Conservation (phyloP, 345 rosid species). For the Salix suchowensis region DNA sequence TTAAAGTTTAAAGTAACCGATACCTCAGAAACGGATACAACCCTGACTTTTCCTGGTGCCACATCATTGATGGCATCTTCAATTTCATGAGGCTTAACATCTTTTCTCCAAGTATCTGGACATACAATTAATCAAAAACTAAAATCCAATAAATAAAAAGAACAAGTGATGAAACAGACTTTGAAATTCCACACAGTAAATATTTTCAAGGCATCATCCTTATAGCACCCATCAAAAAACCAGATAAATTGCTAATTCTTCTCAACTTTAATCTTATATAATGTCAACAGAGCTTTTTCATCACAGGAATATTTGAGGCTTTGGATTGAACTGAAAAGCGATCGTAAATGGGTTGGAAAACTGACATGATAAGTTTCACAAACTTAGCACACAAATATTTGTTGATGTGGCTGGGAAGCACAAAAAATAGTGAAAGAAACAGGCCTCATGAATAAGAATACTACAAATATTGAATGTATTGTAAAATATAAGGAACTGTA, state of each 20-base stretch:
- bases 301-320: not conserved
- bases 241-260: not conserved
- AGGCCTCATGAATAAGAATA: not conserved
- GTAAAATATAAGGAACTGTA: not conserved
- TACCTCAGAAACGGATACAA: slow-evolving; percentile 69
- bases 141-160: not conserved
- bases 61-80: slow-evolving; percentile 57
- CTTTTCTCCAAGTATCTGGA: slow-evolving; percentile 90
- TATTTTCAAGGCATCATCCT: not conserved
- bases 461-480: not conserved
- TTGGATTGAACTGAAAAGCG: not conserved
- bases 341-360: not conserved
- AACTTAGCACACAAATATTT: not conserved
- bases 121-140: slow-evolving; percentile 6
- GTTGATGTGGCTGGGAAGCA: not conserved
- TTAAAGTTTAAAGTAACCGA: slow-evolving; percentile 7
- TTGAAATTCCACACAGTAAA: not conserved
- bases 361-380: not conserved
- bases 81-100: slow-evolving; percentile 52
- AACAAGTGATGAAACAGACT: not conserved
- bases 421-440: not conserved
- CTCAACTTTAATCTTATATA: not conserved
- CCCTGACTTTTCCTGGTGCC: slow-evolving; percentile 67
- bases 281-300: not conserved
- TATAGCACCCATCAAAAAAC: not conserved